Base-by-base conservation (phyloP, 129 eudicot genomes). In the Glebionis coronaria region DNA sequence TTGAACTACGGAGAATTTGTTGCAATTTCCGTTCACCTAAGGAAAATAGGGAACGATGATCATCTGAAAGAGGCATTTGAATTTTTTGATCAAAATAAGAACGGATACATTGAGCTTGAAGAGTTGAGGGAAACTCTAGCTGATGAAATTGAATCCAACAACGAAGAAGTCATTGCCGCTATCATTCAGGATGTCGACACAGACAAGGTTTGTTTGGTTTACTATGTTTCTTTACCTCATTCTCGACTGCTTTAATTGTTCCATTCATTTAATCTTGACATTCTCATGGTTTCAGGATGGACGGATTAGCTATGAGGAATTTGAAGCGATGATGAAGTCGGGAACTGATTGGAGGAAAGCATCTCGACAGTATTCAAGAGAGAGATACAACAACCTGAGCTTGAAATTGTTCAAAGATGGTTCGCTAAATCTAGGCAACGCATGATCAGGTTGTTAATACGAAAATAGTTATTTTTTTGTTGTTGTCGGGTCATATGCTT, bases 341-440 rank as follows among this genome's bases (percentile, higher is more conserved):
- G 97, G 97, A 56, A 87, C 93, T 9, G 97, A 91, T 73, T 91
- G 97, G 97, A 91, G 97, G 74, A 91, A 91, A 70, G 97, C 97
- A 55, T 91, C 97, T 4, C 77, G 97, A 67, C 95, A 91, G 12
- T 91, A 87, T 67, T 91, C 97, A 51, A 76, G 97, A 52, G 96
- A 87, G 61, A 81, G 96, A 7, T 91, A 87, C 76, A 91, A 87
- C 16, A 83, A 75, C 69, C 90, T 91, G 2, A 91, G 97, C 81
- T 75, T 84, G 79, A 81, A 73, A 67, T 56, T 91, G 68, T 85
- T 87, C 83, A 82, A 76, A 69, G 93, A 91, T 23, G 97, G 93
- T 56, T 91, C 97, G 1, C 40, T 83, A 56, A 63, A 70, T 42
- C 19, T 77, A 42, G 73, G 57, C 62, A 75, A 62, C 42, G 83